Evolutionary conservation across 495 filamentous ascomycete species (phyloP).

Genomic region (Neurospora sp.): DNA sequence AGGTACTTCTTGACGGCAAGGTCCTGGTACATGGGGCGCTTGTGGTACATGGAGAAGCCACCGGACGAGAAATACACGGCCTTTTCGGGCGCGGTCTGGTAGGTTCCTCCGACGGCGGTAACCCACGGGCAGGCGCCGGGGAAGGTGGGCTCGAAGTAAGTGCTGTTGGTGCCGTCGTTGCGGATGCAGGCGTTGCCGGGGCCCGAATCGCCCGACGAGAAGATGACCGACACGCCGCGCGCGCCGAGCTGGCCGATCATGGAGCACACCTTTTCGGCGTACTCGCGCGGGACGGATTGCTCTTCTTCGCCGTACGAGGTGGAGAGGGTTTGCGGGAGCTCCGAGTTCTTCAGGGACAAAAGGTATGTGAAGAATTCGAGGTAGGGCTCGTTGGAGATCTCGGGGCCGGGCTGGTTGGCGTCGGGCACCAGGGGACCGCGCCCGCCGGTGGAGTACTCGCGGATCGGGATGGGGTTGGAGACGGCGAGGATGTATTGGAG

Average conservation of each 20-base stretch:
- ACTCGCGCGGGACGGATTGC: slow-evolving; percentile 57
- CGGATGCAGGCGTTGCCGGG: slow-evolving; percentile 60
- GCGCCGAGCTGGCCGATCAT: slow-evolving; percentile 55
- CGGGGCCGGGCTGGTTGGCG: slow-evolving; percentile 36
- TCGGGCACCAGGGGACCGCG: slow-evolving; percentile 49
- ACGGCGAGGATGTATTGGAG: slow-evolving; percentile 55
- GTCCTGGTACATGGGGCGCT: slow-evolving; percentile 51
- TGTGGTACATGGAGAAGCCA: slow-evolving; percentile 61
- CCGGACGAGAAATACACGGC: slow-evolving; percentile 43
- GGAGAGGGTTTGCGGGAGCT: slow-evolving; percentile 65
- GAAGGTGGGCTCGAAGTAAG: slow-evolving; percentile 51
- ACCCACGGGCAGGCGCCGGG: slow-evolving; percentile 57
- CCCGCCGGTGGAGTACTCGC: slow-evolving; percentile 35
- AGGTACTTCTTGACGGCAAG: slow-evolving; percentile 44
- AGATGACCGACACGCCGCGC: slow-evolving; percentile 67
- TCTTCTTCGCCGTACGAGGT: slow-evolving; percentile 80
- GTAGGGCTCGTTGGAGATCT: slow-evolving; percentile 67
- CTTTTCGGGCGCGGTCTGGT: slow-evolving; percentile 47
- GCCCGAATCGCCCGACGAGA: slow-evolving; percentile 62
- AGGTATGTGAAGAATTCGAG: slow-evolving; percentile 58
- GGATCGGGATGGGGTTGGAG: slow-evolving; percentile 25
- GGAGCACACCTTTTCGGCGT: slow-evolving; percentile 61
- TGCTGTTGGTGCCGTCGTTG: slow-evolving; percentile 52
- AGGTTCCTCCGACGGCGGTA: slow-evolving; percentile 63
- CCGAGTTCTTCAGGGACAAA: slow-evolving; percentile 20